phyloP scores from a whole-genome alignment of 495 filamentous ascomycete species.

The Hamigera avellanea region DNA sequence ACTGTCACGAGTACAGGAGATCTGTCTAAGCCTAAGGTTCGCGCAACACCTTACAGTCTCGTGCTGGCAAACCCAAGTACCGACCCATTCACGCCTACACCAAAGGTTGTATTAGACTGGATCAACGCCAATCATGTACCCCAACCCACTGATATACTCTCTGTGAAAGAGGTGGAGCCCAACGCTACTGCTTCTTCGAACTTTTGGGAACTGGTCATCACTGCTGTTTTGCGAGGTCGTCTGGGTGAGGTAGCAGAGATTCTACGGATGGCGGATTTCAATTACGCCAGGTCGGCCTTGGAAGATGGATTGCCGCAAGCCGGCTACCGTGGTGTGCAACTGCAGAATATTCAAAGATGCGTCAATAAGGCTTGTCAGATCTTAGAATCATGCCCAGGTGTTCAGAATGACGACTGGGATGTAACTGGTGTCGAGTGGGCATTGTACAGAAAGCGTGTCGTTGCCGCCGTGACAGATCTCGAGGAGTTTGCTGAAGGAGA shows the following conservation, averaged over 20 bases:
- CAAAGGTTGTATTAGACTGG: constrained; percentile 70
- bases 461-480: constrained; percentile 53
- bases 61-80: constrained; percentile 21
- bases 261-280: constrained; percentile 63
- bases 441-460: constrained; percentile 59
- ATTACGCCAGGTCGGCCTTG: constrained; percentile 47
- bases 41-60: constrained; percentile 17
- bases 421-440: constrained; percentile 65
- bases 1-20: too few species aligned
- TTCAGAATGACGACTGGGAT: constrained; percentile 58
- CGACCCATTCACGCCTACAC: constrained; percentile 41
- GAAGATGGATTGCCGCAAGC: constrained; percentile 45
- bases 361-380: constrained; percentile 51
- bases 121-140: constrained; percentile 56
- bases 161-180: constrained; percentile 48
- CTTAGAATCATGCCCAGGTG: constrained; percentile 59
- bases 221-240: constrained; percentile 56
- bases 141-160: constrained; percentile 44
- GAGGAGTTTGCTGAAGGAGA: constrained; percentile 64
- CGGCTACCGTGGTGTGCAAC: constrained; percentile 57
- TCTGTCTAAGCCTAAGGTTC: constrained; percentile 13
- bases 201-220: constrained; percentile 72
- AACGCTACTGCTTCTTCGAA: constrained; percentile 59
- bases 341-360: constrained; percentile 61
- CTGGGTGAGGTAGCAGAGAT: constrained; percentile 49